Percentiles rank a stretch among this genome's conserved stretches.
Conservation (phyloP, 1,139 yeast species). For the Pichia sp. region DNA sequence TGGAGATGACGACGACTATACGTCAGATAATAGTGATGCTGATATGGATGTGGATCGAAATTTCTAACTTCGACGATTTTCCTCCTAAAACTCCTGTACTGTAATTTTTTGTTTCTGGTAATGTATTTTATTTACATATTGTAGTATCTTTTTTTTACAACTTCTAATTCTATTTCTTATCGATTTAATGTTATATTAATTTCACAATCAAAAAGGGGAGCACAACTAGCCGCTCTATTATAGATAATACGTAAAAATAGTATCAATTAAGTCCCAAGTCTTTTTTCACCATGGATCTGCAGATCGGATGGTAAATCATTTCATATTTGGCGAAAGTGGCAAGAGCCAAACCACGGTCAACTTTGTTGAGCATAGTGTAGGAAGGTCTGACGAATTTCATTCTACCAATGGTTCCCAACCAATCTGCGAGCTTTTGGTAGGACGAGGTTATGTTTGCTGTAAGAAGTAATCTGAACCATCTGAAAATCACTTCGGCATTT, state of each 20-base stretch:
- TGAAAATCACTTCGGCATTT: conserved; percentile 78
- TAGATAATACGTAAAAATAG: background rate
- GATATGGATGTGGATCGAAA: conserved; percentile 13
- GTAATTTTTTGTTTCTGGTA: background rate
- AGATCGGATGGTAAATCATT: conserved; percentile 75
- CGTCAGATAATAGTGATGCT: background rate
- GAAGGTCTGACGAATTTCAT: conserved; percentile 95
- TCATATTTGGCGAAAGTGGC: conserved; percentile 58
- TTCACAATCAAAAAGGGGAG: background rate
- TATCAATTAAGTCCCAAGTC: conserved; percentile 39
- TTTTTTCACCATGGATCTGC: conserved; percentile 71
- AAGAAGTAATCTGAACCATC: conserved; percentile 67
- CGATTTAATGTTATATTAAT: background rate
- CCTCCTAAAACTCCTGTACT: background rate
- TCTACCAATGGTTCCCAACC: conserved; percentile 91
- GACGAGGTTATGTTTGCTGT: conserved; percentile 43
- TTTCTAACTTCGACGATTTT: background rate
- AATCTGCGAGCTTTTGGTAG: conserved; percentile 58
- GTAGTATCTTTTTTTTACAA: background rate
- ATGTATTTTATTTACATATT: background rate
- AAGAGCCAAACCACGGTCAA: conserved; percentile 63
- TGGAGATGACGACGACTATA: conserved; percentile 9
- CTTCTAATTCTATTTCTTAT: background rate
- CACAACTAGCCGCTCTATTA: background rate
- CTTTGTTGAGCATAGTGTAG: conserved; percentile 57